These are phyloP conservation scores for Phytophthora pseudosyringae DNA, from an alignment of 352 stramenopile species.

Conservation along the genomic window DNA sequence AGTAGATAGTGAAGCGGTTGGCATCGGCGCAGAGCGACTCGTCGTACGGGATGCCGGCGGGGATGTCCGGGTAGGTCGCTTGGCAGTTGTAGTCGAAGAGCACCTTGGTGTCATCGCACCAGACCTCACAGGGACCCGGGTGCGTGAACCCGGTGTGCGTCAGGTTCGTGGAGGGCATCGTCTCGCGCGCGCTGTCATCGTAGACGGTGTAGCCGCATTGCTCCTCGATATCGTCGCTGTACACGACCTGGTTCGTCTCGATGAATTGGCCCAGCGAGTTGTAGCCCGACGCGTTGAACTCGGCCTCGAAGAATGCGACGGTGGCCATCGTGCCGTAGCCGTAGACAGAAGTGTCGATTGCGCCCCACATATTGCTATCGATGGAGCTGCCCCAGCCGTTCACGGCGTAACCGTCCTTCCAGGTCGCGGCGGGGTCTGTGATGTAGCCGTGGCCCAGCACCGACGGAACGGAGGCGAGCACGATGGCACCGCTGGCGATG, in stretches of 20 bases:
- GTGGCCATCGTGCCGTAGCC: constrained; percentile 45
- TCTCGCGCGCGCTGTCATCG: constrained; percentile 29
- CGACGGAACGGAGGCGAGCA: constrained; percentile 15
- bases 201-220: constrained; percentile 52
- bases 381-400: constrained; percentile 49
- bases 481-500: constrained; percentile 10
- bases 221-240: constrained; percentile 43
- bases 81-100: constrained; percentile 55
- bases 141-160: constrained; percentile 61
- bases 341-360: constrained; percentile 47
- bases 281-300: constrained; percentile 49
- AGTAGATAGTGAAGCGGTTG: constrained; percentile 55
- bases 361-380: constrained; percentile 46
- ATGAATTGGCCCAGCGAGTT: constrained; percentile 55
- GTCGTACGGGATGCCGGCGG: constrained; percentile 48
- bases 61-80: constrained; percentile 42
- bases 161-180: constrained; percentile 42
- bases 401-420: constrained; percentile 49
- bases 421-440: constrained; percentile 41
- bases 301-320: constrained; percentile 45
- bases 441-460: constrained; percentile 47
- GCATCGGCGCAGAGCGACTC: constrained; percentile 42
- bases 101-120: constrained; percentile 58
- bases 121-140: constrained; percentile 59
- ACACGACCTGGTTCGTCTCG: constrained; percentile 48